Base-by-base conservation (phyloP, 495 filamentous ascomycete genomes). In the Talaromyces ruber region DNA sequence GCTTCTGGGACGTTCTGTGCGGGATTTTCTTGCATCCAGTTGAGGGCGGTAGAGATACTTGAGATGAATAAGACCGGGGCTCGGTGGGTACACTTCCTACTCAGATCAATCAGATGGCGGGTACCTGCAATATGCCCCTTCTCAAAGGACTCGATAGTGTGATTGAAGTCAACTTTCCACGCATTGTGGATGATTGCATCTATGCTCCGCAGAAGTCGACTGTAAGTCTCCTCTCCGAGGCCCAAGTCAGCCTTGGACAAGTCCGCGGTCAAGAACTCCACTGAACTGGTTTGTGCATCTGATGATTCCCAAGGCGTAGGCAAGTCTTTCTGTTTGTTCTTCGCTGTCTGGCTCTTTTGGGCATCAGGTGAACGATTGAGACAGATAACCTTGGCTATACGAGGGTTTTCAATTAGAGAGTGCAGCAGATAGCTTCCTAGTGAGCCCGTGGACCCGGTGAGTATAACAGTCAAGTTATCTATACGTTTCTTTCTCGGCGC, bases 161-260 rank as follows among this genome's bases (percentile, higher is more conserved):
- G 74, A 67, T 86, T 84, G 74, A 86, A 86, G 67, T 87, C 80
- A 16, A 86, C 82, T 2, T 77, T 79, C 84, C 84, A 87, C 28
- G 81, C 80, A 67, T 84, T 84, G 66, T 86, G 82, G 59, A 85
- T 82, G 26, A 86, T 68, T 2, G 76, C 56, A 78, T 82, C 28
- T 68, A 77, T 71, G 25, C 71, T 65, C 18, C 29, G 12, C 51
- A 78, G 56, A 2, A 83, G 60, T 18, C 67, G 50, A 4, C 68
- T 60, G 66, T 77, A 83, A 0, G 62, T 62, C 3, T 69, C 67
- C 8, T 62, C 28, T 16, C 55, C 62, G 6, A 84, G 68, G 3
- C 79, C 81, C 37, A 85, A 71, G 12, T 77, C 68, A 1, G 66
- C 64, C 0, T 67, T 70, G 6, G 74, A 77, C 58, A 82, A 65